Base-by-base conservation (phyloP, 495 filamentous ascomycete genomes). In the Bryoglossum gracile region DNA sequence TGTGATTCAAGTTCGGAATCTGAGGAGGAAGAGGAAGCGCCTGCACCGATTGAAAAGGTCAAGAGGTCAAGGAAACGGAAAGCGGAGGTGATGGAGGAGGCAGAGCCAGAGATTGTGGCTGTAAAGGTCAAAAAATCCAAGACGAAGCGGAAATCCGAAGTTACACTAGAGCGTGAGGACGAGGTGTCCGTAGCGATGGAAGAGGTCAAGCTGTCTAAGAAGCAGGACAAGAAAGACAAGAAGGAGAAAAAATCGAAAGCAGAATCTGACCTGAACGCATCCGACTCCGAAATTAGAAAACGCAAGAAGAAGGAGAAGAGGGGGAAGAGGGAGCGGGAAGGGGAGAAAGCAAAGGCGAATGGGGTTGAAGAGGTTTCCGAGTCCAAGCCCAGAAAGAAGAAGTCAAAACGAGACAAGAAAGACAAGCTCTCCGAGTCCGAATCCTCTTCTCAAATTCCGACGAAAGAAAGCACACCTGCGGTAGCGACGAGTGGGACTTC, bases 311-410 rank as follows among this genome's bases (percentile, higher is more conserved):
- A 33, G 45, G 51, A 43, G 63, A 65, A 16, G 38, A 37, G 32
- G 41, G 63, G 25, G 50, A 73, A 65, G 57, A 64, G 65, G 46
- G 67, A 65, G 50, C 65, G 55, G 45, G 58, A 65, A 48, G 51
- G 66, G 30, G 51, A 58, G 13, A 51, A 52, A 16, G 35, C 46
- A 23, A 54, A 41, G 39, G 30, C 39, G 33, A 59, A 51, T 50
- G 55, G 57, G 50, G 45, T 53, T 21, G 44, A 45, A 49, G 53
- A 19, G 34, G 43, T 21, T 38, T 60, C 50, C 61, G 61, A 48
- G 50, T 50, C 16, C 59, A 66, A 52, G 51, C 68, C 56, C 56
- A 61, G 33, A 39, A 19, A 14, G 57, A 52, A 45, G 28, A 59
- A 53, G 28, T 47, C 48, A 24, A 58, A 39, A 51, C 38, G 21